Conservation (phyloP, 805 yeast genomes). For the Suhomyces faveliae region DNA sequence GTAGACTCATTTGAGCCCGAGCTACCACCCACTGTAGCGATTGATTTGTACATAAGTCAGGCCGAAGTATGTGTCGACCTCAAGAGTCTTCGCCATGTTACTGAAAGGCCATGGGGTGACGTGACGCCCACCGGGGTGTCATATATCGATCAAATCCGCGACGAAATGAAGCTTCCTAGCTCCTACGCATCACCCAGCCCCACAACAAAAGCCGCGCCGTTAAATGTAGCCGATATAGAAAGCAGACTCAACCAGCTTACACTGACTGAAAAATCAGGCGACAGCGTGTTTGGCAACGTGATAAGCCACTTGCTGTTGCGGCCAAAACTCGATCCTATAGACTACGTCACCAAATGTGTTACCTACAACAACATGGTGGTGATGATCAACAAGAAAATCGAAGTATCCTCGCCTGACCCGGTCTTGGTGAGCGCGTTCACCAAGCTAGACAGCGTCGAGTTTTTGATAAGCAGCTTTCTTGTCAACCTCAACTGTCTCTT, state of each 20-base stretch:
- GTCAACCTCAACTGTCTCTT: slow-evolving; percentile 14
- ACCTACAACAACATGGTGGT: slow-evolving; percentile 59
- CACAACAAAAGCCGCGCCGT: slow-evolving; percentile 13
- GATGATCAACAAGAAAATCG: slow-evolving; percentile 56
- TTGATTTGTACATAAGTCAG: slow-evolving; percentile 59
- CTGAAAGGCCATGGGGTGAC: slow-evolving; percentile 62
- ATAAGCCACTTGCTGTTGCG: slow-evolving; percentile 26
- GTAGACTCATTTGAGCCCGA: slow-evolving; percentile 43
- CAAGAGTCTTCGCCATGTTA: slow-evolving; percentile 36
- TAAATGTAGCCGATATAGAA: slow-evolving; percentile 24
- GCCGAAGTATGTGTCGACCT: slow-evolving; percentile 46
- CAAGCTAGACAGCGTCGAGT: slow-evolving; percentile 62
- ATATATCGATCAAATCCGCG: slow-evolving; percentile 57
- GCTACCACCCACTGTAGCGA: slow-evolving; percentile 45
- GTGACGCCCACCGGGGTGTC: slow-evolving; percentile 46
- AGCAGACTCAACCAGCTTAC: slow-evolving; percentile 15
- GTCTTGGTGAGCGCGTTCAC: slow-evolving; percentile 58
- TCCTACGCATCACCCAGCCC: slow-evolving; percentile 5
- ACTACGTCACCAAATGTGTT: slow-evolving; percentile 54
- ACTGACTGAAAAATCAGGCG: slow-evolving; percentile 1
- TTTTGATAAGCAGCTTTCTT: slow-evolving; percentile 37
- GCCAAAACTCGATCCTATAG: slow-evolving; percentile 39
- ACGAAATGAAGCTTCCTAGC: slow-evolving; percentile 45
- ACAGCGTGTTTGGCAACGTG: slow-evolving; percentile 18
- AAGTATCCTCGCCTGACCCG: slow-evolving; percentile 68